Evolutionary conservation across 192 early-diverging fungal genomes (phyloP), one percentile per base, ranked within the genome.

Genomic region (Geranomyces variabilis): DNA sequence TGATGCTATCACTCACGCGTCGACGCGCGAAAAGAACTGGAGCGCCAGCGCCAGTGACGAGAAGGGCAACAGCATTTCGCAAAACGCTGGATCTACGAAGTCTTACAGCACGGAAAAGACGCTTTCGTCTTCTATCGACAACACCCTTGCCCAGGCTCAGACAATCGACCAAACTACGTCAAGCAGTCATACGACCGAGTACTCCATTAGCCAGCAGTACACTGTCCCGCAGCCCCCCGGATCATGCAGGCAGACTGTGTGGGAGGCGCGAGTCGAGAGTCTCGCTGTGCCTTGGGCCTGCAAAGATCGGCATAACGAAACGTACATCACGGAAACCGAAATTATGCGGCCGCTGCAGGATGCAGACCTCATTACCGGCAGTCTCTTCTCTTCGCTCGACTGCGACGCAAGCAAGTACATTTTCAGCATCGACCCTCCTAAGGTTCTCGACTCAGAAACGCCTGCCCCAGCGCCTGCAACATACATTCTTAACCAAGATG

Each of bases 11-110:
- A 55, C 51, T 14, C 51, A 55, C 51, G 51, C 51, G 21, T 55
- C 51, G 21, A 55, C 51, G 26, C 51, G 26, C 51, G 51, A 55
- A 28, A 55, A 55, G 51, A 55, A 55, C 51, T 55, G 51, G 51
- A 24, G 21, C 21, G 26, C 21, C 51, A 24, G 21, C 26, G 51
- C 51, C 7, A 24, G 21, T 28, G 51, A 55, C 26, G 51, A 55
- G 51, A 55, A 55, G 21, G 51, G 51, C 19, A 55, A 55, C 51
- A 24, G 21, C 26, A 28, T 55, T 28, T 55, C 51, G 21, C 19
- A 28, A 28, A 55, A n/a, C 51, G 51, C 51, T 28, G 51, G 51
- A 3, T 55, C 51, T 7, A 55, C 51, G 4, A 55, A 55, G 21
- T 55, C 51, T 14, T 55, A 55, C 51, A 28, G 51, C 21, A 55